Conservation (phyloP, 768 basidiomycete species). For the Hygrocybe coccinea region DNA sequence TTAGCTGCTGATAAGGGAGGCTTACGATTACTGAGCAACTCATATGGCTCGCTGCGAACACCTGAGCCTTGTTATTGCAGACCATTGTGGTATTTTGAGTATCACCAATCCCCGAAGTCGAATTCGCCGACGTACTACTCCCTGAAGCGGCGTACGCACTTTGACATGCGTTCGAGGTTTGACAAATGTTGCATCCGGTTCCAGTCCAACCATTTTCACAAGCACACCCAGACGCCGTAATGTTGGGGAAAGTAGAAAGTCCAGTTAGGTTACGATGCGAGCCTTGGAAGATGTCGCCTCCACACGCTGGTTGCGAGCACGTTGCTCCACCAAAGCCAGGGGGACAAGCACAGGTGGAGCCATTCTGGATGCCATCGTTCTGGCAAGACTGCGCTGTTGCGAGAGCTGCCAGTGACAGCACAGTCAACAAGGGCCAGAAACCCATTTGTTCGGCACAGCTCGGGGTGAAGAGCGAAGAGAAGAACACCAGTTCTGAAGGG, state of each 20-base stretch:
- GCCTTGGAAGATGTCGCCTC: slow-evolving; percentile 78
- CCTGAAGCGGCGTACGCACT: slow-evolving; percentile 47
- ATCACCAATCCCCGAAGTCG: slow-evolving; percentile 22
- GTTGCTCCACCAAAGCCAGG: slow-evolving; percentile 71
- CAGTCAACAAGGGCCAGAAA: slow-evolving; percentile 9
- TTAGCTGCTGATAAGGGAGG: too few relatives aligned
- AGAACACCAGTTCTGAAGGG: too few relatives aligned
- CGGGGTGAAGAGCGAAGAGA: too few relatives aligned
- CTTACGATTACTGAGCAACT: slow-evolving; percentile 79
- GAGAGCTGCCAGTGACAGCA: slow-evolving; percentile 18
- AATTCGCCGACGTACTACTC: slow-evolving; percentile 28
- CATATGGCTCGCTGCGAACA: slow-evolving; percentile 78
- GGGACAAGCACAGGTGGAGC: slow-evolving; percentile 68
- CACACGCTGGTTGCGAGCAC: slow-evolving; percentile 70
- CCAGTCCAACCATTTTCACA: slow-evolving; percentile 78
- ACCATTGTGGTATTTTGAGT: slow-evolving; percentile 61
- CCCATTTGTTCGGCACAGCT: too few relatives aligned
- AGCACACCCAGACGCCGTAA: slow-evolving; percentile 61
- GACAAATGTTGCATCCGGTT: slow-evolving; percentile 76
- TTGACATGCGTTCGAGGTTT: slow-evolving; percentile 61
- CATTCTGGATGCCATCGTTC: slow-evolving; percentile 61
- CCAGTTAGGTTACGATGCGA: slow-evolving; percentile 42
- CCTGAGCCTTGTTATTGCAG: slow-evolving; percentile 64
- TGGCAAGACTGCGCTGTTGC: slow-evolving; percentile 49
- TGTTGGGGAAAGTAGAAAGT: slow-evolving; percentile 50